A percentile compares a stretch with the other conserved stretches of the same genome.
Conservation (phyloP, 768 basidiomycete species). For the Serendipita sp. region DNA sequence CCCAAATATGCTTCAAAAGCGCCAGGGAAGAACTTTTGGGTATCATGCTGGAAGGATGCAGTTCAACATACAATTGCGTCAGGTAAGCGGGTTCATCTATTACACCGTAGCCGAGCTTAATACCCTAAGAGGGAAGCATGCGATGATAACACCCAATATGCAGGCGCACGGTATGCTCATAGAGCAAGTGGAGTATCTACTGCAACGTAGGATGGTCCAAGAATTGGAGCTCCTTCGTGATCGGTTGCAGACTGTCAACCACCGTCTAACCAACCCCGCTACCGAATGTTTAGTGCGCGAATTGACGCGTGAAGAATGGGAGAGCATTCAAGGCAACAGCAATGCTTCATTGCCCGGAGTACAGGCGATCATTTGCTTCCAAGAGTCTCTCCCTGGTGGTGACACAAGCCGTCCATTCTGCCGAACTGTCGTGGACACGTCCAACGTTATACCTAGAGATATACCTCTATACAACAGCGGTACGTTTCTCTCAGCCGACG, state of each 20-base stretch:
- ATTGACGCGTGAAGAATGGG: slow-evolving; percentile 48
- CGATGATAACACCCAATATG: slow-evolving; percentile 9
- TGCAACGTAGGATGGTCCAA: slow-evolving; percentile 60
- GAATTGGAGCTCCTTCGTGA: slow-evolving; percentile 49
- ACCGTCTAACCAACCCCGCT: slow-evolving; percentile 4
- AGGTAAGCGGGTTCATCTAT: not conserved
- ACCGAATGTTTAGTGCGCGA: slow-evolving; percentile 35
- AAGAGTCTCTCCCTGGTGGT: not conserved
- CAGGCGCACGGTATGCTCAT: slow-evolving; percentile 28
- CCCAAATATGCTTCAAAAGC: not conserved
- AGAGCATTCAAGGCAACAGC: slow-evolving; percentile 28
- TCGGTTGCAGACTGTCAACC: slow-evolving; percentile 20
- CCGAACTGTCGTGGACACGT: not conserved
- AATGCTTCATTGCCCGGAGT: slow-evolving; percentile 35
- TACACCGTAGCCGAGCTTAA: not conserved
- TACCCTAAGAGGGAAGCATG: not conserved
- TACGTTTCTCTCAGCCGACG: not conserved
- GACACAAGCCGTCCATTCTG: too few relatives aligned
- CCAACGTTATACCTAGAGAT: not conserved
- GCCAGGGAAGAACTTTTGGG: not conserved
- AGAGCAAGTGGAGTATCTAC: slow-evolving; percentile 43
- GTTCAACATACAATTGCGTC: not conserved
- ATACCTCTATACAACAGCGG: not conserved
- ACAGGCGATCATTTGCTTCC: slow-evolving; percentile 40
- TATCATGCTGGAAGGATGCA: slow-evolving; percentile 1